A percentile compares a stretch with the other conserved stretches of the same genome.
phyloP scores from a whole-genome alignment of 805 yeast species.

The Scheffersomyces ergatensis region DNA sequence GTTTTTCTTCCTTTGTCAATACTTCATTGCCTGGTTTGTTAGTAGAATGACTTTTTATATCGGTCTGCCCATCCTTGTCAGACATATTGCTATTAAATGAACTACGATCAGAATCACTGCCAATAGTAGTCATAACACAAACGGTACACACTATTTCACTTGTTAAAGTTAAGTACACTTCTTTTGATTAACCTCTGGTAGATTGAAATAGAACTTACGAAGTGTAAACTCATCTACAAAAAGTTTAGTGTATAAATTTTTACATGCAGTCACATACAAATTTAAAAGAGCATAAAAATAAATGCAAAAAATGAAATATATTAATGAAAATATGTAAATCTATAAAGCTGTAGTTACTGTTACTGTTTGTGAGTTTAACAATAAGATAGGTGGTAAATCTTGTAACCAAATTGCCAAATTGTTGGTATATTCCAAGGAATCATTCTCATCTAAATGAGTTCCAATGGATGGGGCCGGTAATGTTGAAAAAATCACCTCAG shows the following conservation, averaged over 20 bases:
- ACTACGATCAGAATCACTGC: neutral
- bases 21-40: constrained; percentile 10
- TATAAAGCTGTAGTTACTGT: constrained; percentile 92
- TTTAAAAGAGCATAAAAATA: neutral
- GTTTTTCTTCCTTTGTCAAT: constrained; percentile 29
- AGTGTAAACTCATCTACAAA: too few relatives aligned
- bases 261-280: too few relatives aligned
- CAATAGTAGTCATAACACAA: neutral
- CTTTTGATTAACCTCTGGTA: too few relatives aligned
- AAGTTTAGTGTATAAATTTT: too few relatives aligned
- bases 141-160: neutral
- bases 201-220: too few relatives aligned
- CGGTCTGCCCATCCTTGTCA: neutral
- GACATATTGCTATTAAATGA: neutral
- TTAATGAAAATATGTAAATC: neutral
- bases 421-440: constrained; percentile 70
- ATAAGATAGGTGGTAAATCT: constrained; percentile 76
- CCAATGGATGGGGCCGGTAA: constrained; percentile 87
- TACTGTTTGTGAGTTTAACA: constrained; percentile 89
- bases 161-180: too few relatives aligned
- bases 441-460: constrained; percentile 67
- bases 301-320: neutral
- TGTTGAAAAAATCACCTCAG: constrained; percentile 83
- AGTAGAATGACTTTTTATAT: constrained; percentile 10
- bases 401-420: constrained; percentile 79